A percentile compares a stretch with the other conserved stretches of the same genome.
These are phyloP conservation scores for Penicillium antarcticum DNA, from an alignment of 495 filamentous ascomycete genomes.

Conservation along the genomic window DNA sequence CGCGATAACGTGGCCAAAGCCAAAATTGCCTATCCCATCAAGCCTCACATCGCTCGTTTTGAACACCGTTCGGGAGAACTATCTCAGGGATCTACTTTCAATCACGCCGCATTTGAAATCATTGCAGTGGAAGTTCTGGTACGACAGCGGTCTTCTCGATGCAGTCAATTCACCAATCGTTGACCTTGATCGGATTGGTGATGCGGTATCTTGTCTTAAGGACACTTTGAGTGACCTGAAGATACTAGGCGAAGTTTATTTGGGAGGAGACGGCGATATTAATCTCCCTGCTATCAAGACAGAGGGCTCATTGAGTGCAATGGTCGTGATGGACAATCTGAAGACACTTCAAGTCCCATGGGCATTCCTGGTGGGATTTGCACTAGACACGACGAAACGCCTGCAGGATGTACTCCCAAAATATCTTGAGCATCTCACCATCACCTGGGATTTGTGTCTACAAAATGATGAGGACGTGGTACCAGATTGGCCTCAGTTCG, in stretches of 20 bases:
- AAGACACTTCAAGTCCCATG: conserved; percentile 13
- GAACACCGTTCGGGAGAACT: conserved; percentile 2
- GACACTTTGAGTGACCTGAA: conserved; percentile 14
- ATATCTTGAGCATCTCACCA: conserved; percentile 9
- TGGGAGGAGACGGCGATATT: background rate
- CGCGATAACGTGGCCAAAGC: conserved; percentile 10
- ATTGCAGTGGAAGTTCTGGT: conserved; percentile 12
- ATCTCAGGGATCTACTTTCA: conserved; percentile 13
- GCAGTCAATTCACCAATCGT: conserved; percentile 8
- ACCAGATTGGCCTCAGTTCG: conserved; percentile 4
- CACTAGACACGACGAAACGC: conserved; percentile 6
- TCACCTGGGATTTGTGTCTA: conserved; percentile 14
- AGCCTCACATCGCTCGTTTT: conserved; percentile 13
- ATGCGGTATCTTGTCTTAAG: conserved; percentile 13
- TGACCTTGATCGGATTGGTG: conserved; percentile 11
- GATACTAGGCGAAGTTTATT: conserved; percentile 1
- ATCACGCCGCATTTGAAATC: conserved; percentile 4
- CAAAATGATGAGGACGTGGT: background rate
- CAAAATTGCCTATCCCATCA: conserved; percentile 7
- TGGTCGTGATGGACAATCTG: conserved; percentile 7
- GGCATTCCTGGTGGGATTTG: conserved; percentile 13
- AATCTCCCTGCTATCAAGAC: conserved; percentile 3
- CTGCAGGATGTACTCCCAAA: conserved; percentile 12
- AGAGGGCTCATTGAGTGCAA: conserved; percentile 11
- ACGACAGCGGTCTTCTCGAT: conserved; percentile 10